Base-by-base conservation (phyloP, 768 basidiomycete species). In the Mycena amicta region DNA sequence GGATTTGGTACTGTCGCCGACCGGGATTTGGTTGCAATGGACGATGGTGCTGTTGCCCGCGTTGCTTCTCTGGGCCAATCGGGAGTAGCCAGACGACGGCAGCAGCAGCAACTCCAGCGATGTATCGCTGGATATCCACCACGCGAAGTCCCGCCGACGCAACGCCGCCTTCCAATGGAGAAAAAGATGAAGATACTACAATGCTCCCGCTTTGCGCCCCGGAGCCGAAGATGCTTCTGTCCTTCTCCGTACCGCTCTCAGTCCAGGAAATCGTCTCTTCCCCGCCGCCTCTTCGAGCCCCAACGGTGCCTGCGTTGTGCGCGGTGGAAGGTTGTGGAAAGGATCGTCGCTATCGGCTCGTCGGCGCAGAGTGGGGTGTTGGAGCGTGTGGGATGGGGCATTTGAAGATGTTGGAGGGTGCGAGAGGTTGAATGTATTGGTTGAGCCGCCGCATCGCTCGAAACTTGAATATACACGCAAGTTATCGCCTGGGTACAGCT, bases 61-160 rank as follows among this genome's bases (percentile, higher is more conserved):
- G 77, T 23, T 74, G 71, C 1, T n/a, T n/a, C n/a, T n/a, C n/a
- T n/a, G n/a, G n/a, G 77, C 76, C 23, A 75, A 37, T 37, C 8
- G 33, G 18, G 8, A 18, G 33, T 37, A 18, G 33, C 8, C 33
- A 37, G 8, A 18, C 33, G 18, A 8, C 33, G 33, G 15, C 43
- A 23, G 43, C 71, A 22, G 57, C 65, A 0, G 65, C 61, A 56
- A 67, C 71, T 41, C 79, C 90, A 2, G 83, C 79, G 3, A 86
- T 83, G 83, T 90, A 85, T 64, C 81, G 89, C 27, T 92, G 89
- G 89, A 71, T 89, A 1, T 90, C 88, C 3, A 85, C 83, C 2
- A 73, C 81, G 22, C 80, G 79, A 52, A 63, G 27, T 47, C 43
- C 1, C 29, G 43, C 8, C 8, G 43, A 45, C 81, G 22, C 80